Evolutionary conservation across 2,329 filamentous ascomycete genomes (phyloP), one percentile per base, ranked within the genome.

Genomic region (Ilyonectria robusta): DNA sequence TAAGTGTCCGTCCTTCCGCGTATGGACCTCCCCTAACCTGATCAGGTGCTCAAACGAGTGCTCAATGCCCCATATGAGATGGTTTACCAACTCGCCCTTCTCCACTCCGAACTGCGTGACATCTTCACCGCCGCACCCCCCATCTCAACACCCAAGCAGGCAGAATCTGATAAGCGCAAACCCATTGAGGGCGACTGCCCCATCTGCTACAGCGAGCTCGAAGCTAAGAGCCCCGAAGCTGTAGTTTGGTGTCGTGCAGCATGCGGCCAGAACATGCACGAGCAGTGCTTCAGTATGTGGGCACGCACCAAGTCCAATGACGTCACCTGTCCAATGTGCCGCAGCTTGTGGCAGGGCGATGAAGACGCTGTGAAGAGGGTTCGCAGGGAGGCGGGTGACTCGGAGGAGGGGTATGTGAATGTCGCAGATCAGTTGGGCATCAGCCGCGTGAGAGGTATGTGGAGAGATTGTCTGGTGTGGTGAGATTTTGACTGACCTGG

Each of bases 291-390:
- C 75, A 80, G 84, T 70, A 87, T 83, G 74, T 89, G 87, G 87
- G 84, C 84, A 0, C 75, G 77, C 9, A 85, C 83, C 37, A 87
- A 87, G 72, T 54, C 50, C 4, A 75, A 75, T 6, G 72, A 79
- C 17, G 84, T 88, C 17, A 90, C 88, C 0, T 92, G 89, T 71
- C 89, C 89, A 0, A 87, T 88, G 73, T 92, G 89, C 66, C 86
- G 89, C 13, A 87, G 85, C 13, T 73, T 76, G 1, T 92, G 90
- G 90, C 80, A 85, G 70, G 83, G 80, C 1, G 84, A 85, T 21
- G 55, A 70, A 33, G 79, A 80, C 3, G 74, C 81, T 67, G 78
- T 86, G 8, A 81, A 81, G 40, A 82, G 80, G 37, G 83, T 88
- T 26, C 80, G 80, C 54, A 84, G 82, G 68, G 79, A 77, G 1